Conservation (phyloP, 192 early-diverging fungal genomes). For the Podila epigama region DNA sequence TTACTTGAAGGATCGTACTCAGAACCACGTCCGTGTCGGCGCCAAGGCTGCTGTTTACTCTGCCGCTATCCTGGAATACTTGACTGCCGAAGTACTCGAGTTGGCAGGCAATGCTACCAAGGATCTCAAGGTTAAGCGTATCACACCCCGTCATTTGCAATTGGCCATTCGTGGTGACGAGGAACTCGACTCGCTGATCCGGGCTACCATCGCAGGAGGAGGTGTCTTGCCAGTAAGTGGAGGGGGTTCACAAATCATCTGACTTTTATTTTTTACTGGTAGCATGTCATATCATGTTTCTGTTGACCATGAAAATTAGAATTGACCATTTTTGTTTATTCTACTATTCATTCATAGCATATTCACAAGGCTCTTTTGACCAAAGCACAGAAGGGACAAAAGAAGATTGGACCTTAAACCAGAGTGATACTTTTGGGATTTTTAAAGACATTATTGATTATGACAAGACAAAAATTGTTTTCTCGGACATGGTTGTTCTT, state of each 20-base stretch:
- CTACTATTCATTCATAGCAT: constrained; percentile 44
- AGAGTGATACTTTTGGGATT: too few species aligned
- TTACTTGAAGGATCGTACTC: constrained; percentile 84
- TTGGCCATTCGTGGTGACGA: constrained; percentile 93
- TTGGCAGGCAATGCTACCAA: constrained; percentile 92
- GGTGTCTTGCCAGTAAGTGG: constrained; percentile 74
- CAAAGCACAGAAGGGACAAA: constrained; percentile 58
- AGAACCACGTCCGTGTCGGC: constrained; percentile 84
- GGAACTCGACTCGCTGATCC: constrained; percentile 88
- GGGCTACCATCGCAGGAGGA: constrained; percentile 91
- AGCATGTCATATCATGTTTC: too few species aligned
- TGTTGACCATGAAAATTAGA: not conserved
- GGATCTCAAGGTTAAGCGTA: constrained; percentile 90
- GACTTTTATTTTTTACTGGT: too few species aligned
- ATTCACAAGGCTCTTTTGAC: constrained; percentile 68
- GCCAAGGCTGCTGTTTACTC: constrained; percentile 92
- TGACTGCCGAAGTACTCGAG: constrained; percentile 93
- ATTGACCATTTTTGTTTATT: not conserved
- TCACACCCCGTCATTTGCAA: constrained; percentile 89
- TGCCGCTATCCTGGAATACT: constrained; percentile 92
- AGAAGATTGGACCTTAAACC: constrained; percentile 50
- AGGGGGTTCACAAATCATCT: too few species aligned
- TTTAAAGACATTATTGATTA: too few species aligned
- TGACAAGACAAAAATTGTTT: too few species aligned
- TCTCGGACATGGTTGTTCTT: too few species aligned